Conservation (phyloP, 73 alveolate species). For the Tetrahymena elliotti region DNA sequence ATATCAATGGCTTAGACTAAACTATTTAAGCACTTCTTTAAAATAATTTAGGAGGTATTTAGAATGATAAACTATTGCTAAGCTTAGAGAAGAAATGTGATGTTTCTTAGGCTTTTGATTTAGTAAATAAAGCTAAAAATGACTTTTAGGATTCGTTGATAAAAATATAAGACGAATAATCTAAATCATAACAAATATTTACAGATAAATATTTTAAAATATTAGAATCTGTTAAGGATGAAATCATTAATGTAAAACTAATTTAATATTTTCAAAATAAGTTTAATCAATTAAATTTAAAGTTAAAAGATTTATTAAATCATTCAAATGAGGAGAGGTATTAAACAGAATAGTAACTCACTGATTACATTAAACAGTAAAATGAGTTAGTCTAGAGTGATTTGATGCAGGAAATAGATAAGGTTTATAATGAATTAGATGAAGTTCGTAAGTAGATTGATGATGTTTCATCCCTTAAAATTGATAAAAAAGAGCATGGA, state of each 20-base stretch:
- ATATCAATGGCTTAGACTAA: neutral
- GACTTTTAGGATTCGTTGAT: neutral
- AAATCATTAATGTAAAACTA: neutral
- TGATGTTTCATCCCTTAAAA: neutral
- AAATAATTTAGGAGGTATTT: neutral
- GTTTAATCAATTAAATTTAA: neutral
- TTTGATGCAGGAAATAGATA: conserved; percentile 23
- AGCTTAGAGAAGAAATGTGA: neutral
- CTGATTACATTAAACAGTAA: neutral
- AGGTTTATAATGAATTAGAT: neutral
- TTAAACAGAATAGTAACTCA: neutral
- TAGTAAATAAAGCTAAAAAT: neutral
- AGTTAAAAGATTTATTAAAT: neutral
- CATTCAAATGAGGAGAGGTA: neutral
- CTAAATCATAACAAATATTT: neutral
- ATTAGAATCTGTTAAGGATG: neutral
- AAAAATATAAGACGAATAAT: neutral
- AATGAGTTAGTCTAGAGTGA: neutral
- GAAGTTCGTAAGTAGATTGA: neutral
- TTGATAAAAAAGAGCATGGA: conserved; percentile 15
- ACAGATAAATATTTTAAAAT: neutral
- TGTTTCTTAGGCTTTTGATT: neutral
- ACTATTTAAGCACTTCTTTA: neutral
- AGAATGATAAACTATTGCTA: neutral
- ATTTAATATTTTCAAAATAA: neutral